Percentiles rank a stretch among this genome's conserved stretches.
phyloP scores from a whole-genome alignment of 768 basidiomycete genomes.

The Solioccasus polychromus region DNA sequence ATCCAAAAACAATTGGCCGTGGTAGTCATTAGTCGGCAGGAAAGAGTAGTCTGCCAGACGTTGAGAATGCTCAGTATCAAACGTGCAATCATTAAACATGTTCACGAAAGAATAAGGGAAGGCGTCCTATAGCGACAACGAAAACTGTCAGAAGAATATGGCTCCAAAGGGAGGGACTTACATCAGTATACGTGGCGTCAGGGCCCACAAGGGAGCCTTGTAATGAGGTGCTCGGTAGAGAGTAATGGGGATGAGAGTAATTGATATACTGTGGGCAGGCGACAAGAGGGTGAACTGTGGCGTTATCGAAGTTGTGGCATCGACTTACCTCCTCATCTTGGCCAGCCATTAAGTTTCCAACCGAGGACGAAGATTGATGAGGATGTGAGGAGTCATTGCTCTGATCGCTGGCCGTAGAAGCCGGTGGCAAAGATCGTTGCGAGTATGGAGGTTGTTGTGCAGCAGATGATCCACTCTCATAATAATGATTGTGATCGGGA shows the following conservation, averaged over 20 bases:
- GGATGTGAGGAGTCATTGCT: constrained; percentile 2
- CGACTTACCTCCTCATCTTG: constrained; percentile 6
- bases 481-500: neutral
- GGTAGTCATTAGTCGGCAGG: neutral
- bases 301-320: constrained; percentile 4
- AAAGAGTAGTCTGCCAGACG: neutral
- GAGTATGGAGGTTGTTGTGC: neutral
- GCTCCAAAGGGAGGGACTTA: neutral
- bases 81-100: neutral
- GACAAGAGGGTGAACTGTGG: neutral
- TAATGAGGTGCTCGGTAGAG: neutral
- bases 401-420: neutral
- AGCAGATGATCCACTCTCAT: constrained; percentile 4
- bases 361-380: neutral
- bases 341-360: neutral
- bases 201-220: neutral
- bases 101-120: neutral
- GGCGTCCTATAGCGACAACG: constrained; percentile 5
- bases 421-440: constrained; percentile 3
- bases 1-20: neutral
- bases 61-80: neutral
- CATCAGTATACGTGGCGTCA: constrained; percentile 8
- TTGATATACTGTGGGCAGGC: constrained; percentile 8
- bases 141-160: neutral
- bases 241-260: neutral